These are phyloP conservation scores for Orbilia quercus DNA, from an alignment of 2,329 filamentous ascomycete species.

Conservation along the genomic window DNA sequence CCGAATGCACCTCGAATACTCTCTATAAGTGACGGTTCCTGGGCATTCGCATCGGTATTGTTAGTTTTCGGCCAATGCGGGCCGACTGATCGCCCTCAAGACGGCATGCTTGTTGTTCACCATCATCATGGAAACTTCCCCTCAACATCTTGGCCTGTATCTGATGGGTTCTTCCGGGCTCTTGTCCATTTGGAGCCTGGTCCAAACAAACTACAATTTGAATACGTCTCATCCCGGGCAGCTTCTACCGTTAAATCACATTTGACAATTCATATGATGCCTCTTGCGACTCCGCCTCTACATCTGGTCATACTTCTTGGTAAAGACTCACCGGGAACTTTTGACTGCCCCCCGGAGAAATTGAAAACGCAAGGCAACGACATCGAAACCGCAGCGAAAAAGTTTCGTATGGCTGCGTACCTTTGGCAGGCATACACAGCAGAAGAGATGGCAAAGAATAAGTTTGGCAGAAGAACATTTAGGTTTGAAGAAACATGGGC, in stretches of 20 bases:
- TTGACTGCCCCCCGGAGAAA: constrained; percentile 79
- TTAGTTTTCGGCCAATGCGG: constrained; percentile 59
- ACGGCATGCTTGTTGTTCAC: constrained; percentile 81
- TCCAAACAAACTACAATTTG: constrained; percentile 86
- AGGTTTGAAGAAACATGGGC: constrained; percentile 97
- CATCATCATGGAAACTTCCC: constrained; percentile 89
- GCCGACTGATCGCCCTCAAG: constrained; percentile 62
- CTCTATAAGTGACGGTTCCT: constrained; percentile 58
- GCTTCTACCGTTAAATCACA: constrained; percentile 45
- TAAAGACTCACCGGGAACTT: constrained; percentile 86
- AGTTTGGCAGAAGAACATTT: constrained; percentile 85
- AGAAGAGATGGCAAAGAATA: constrained; percentile 93
- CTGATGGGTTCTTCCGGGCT: constrained; percentile 89
- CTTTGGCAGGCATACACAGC: constrained; percentile 97
- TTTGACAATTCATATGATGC: constrained; percentile 58
- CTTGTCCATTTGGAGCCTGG: constrained; percentile 90
- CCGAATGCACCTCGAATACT: constrained; percentile 58
- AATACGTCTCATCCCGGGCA: constrained; percentile 69
- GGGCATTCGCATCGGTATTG: constrained; percentile 58
- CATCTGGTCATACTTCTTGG: constrained; percentile 89
- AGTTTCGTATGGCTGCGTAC: constrained; percentile 95
- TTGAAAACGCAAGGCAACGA: constrained; percentile 77
- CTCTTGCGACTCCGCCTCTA: constrained; percentile 73
- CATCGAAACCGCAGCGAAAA: constrained; percentile 81
- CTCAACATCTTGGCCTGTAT: constrained; percentile 84